These are phyloP conservation scores for Chamaecyparis obtusa DNA, from an alignment of 75 land plant species.

Conservation along the genomic window DNA sequence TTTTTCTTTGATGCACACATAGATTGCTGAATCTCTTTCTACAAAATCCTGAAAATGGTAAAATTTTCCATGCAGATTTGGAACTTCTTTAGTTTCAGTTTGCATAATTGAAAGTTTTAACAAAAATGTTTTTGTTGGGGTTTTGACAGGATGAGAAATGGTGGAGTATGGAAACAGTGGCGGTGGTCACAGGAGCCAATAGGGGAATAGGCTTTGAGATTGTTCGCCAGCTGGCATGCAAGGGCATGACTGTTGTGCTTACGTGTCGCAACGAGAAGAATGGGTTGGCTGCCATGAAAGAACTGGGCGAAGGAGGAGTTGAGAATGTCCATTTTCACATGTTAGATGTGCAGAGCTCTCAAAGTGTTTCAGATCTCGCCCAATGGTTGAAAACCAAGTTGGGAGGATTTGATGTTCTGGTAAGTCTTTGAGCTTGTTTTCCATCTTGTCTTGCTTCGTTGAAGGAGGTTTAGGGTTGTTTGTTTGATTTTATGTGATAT, in stretches of 20 bases:
- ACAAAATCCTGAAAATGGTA: no score
- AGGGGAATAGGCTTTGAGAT: conserved; percentile 59
- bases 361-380: conserved; percentile 32
- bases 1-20: no score
- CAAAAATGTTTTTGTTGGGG: no score
- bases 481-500: no score
- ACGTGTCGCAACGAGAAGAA: conserved; percentile 48
- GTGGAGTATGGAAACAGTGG: not conserved
- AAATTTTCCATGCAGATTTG: no score
- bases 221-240: conserved; percentile 40
- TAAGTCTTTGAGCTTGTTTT: not conserved
- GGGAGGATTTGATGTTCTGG: conserved; percentile 56
- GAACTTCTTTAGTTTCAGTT: no score
- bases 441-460: no score
- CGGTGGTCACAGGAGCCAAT: conserved; percentile 43
- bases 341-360: conserved; percentile 44
- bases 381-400: conserved; percentile 32
- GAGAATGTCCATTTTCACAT: conserved; percentile 42
- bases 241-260: conserved; percentile 46
- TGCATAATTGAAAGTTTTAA: no score
- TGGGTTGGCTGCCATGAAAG: conserved; percentile 37
- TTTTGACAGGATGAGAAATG: not conserved
- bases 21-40: no score
- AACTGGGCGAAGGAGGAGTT: conserved; percentile 17
- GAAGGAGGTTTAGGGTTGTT: no score